Percentiles rank a stretch among this genome's conserved stretches.
phyloP scores from a whole-genome alignment of 495 filamentous ascomycete genomes.

The Xylaria sp. region DNA sequence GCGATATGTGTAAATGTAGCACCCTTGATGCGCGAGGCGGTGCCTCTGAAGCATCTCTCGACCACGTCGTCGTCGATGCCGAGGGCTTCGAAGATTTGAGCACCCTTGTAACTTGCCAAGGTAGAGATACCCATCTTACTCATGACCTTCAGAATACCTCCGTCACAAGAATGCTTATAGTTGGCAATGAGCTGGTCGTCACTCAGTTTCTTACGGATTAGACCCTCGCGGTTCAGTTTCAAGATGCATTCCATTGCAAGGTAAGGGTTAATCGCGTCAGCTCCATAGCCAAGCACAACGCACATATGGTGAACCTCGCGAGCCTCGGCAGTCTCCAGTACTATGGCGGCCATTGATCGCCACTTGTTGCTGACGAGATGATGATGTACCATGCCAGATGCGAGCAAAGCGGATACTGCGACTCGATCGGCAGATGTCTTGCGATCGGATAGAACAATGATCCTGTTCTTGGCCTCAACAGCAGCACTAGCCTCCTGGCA shows the following conservation, averaged over 20 bases:
- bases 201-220: conserved; percentile 88
- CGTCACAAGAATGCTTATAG: conserved; percentile 97
- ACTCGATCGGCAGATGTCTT: conserved; percentile 85
- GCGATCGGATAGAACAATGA: conserved; percentile 91
- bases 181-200: conserved; percentile 90
- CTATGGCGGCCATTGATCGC: conserved; percentile 86
- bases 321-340: conserved; percentile 95
- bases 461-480: conserved; percentile 82
- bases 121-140: conserved; percentile 99
- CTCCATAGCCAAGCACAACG: conserved; percentile 94
- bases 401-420: conserved; percentile 85
- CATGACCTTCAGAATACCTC: conserved; percentile 99
- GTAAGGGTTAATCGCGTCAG: conserved; percentile 96
- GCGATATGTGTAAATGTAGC: conserved; percentile 96
- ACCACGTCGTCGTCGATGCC: conserved; percentile 95
- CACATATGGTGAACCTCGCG: conserved; percentile 99
- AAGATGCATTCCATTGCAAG: conserved; percentile 97
- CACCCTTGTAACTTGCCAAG: conserved; percentile 97
- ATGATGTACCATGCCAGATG: conserved; percentile 95
- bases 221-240: conserved; percentile 95
- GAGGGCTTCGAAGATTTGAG: conserved; percentile 99
- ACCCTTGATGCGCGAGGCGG: conserved; percentile 94
- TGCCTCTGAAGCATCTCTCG: conserved; percentile 95
- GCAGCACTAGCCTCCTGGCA: conserved; percentile 86
- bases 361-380: conserved; percentile 97